Evolutionary conservation across 2,329 filamentous ascomycete species (phyloP), one percentile per base, ranked within the genome.

Genomic region (Hypomyces rosellus): DNA sequence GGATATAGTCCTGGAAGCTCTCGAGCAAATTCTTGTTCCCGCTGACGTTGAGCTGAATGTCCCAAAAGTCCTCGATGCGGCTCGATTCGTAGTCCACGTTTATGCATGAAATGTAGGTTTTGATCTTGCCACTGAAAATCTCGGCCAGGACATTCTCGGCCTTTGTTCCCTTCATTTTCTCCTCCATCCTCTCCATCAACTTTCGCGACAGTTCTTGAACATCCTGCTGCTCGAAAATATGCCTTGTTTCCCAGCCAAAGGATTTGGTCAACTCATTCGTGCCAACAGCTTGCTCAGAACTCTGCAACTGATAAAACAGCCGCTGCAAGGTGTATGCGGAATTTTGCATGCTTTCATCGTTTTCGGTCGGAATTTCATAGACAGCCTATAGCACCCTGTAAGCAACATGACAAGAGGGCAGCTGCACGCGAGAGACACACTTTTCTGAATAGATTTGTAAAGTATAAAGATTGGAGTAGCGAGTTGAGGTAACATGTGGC

Each of bases 151-250:
- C 87, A 59, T 92, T 95, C 65, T 97, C 89, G 12, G 89, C 88
- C 46, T 86, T 83, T 2, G 93, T 97, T 42, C 89, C 92, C 70
- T 99, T 99, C 95, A 99, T 99, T 66, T 88, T 92, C 63, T 93
- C 88, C 65, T 99, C 95, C 71, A 99, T 85, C 53, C 89, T 85
- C 69, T 99, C 93, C 88, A 99, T 99, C 55, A 99, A 77, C 67
- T 97, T 96, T 51, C 95, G 82, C 34, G 91, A 97, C 34, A 99
- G 75, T 67, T 99, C 93, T 67, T 99, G 93, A 8, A 99, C 93
- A 69, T 99, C 93, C 69, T 99, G 93, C 66, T 99, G 93, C 70
- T 97, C 92, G 61, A 99, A 99, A 48, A 97, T 96, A 64, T 99
- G 92, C 57, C 90, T 83, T 2, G 92, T 95, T 62, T 99, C 92